A percentile compares a stretch with the other conserved stretches of the same genome.
Conservation (phyloP, 164 flowering plant species). For the Chimonanthus salicifolius region DNA sequence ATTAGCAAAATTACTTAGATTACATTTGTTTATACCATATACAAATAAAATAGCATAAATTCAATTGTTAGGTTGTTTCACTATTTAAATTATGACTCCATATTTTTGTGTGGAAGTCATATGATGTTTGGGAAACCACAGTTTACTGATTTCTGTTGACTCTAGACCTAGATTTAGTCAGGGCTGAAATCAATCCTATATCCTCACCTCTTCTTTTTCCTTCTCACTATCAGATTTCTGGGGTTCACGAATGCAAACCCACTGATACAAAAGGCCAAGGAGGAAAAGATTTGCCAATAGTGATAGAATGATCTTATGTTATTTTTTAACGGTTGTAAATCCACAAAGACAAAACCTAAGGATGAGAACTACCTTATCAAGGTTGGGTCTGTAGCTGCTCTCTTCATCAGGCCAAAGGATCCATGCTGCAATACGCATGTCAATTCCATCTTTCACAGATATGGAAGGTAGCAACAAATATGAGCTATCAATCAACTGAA, state of each 20-base stretch:
- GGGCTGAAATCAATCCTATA: background rate
- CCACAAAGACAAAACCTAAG: background rate
- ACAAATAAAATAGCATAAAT: background rate
- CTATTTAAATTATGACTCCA: background rate
- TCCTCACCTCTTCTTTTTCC: too few relatives aligned
- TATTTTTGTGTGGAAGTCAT: background rate
- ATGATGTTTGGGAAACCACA: background rate
- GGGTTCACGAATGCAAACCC: background rate
- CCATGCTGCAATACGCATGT: slow-evolving; percentile 73
- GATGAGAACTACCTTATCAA: slow-evolving; percentile 72
- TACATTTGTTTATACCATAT: background rate
- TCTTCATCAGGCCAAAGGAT: slow-evolving; percentile 99
- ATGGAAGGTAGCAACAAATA: slow-evolving; percentile 48
- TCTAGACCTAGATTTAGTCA: background rate
- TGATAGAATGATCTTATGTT: background rate
- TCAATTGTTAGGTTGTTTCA: background rate
- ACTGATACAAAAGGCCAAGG: background rate
- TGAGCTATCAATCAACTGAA: slow-evolving; percentile 49
- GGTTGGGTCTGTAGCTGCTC: slow-evolving; percentile 72
- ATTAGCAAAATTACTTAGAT: background rate
- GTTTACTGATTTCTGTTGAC: background rate
- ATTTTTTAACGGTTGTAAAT: too few relatives aligned
- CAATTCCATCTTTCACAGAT: slow-evolving; percentile 49
- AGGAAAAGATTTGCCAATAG: background rate
- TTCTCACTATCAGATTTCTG: background rate